Evolutionary conservation across 345 rosid genomes (phyloP).

Genomic region (Ceriops tagal): DNA sequence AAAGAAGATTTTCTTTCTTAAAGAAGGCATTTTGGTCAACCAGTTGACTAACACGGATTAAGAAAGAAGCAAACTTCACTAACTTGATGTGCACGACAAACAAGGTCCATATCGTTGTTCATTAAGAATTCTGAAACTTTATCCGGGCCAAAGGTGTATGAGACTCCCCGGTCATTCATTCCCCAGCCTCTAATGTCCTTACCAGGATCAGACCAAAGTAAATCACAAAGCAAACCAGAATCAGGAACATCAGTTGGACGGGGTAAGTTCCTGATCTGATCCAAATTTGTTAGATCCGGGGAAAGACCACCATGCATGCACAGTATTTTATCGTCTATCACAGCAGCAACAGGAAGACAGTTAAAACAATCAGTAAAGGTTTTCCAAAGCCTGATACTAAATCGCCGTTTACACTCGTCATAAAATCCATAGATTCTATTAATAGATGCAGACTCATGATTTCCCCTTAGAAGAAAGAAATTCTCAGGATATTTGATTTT

Average conservation of each 20-base stretch:
- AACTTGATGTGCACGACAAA: constrained; percentile 96
- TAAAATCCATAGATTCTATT: constrained; percentile 90
- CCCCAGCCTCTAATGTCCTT: constrained; percentile 85
- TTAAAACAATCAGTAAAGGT: constrained; percentile 81
- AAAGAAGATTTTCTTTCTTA: background rate
- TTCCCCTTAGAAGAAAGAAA: constrained; percentile 79
- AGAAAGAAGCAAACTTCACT: constrained; percentile 1
- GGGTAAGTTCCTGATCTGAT: constrained; percentile 62
- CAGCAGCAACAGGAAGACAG: constrained; percentile 89
- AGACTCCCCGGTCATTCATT: constrained; percentile 88
- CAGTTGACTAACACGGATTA: background rate
- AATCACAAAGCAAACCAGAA: constrained; percentile 83
- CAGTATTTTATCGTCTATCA: constrained; percentile 79
- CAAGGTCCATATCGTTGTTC: constrained; percentile 83
- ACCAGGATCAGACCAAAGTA: constrained; percentile 92
- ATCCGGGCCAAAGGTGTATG: constrained; percentile 84
- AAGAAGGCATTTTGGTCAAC: background rate
- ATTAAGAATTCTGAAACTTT: constrained; percentile 61
- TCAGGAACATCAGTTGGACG: constrained; percentile 93
- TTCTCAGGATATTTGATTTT: constrained; percentile 87
- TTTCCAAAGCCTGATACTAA: constrained; percentile 77
- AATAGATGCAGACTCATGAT: constrained; percentile 85
- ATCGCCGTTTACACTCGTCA: constrained; percentile 89
- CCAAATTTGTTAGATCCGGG: constrained; percentile 67
- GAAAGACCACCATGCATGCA: constrained; percentile 98